Percentiles rank a stretch among this genome's conserved stretches.
Evolutionary conservation across 2,329 filamentous ascomycete species (phyloP).

Genomic region (Xylaria sp.): DNA sequence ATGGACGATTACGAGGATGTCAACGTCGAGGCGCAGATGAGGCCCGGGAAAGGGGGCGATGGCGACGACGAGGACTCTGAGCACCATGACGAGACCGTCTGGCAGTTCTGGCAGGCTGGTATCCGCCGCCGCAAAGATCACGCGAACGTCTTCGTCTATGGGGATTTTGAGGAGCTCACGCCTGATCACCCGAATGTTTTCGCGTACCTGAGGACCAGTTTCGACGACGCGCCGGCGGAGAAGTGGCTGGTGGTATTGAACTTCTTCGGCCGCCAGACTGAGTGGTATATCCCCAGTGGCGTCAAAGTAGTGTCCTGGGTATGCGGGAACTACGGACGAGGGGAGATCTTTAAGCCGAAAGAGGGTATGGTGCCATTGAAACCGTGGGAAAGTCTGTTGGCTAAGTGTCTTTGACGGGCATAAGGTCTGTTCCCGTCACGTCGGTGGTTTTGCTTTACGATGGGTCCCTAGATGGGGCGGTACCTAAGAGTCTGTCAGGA

Average conservation of each 20-base stretch:
- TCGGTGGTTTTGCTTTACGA: too few relatives aligned
- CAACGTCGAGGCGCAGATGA: constrained; percentile 62
- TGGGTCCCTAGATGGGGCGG: too few relatives aligned
- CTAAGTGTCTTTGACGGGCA: constrained; percentile 6
- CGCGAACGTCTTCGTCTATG: constrained; percentile 65
- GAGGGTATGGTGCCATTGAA: constrained; percentile 10
- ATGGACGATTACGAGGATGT: constrained; percentile 56
- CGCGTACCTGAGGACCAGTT: constrained; percentile 37
- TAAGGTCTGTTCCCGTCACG: too few relatives aligned
- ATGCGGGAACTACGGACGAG: constrained; percentile 11
- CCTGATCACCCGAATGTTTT: constrained; percentile 33
- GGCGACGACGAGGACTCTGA: not conserved
- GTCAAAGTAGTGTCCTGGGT: constrained; percentile 6
- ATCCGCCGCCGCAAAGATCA: constrained; percentile 61
- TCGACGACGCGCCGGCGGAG: constrained; percentile 30
- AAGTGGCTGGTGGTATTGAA: constrained; percentile 40
- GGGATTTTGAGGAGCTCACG: constrained; percentile 44
- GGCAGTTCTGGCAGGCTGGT: constrained; percentile 66
- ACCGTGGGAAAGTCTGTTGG: constrained; percentile 18
- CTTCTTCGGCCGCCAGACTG: constrained; percentile 11
- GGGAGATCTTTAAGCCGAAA: not conserved
- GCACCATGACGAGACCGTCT: constrained; percentile 43
- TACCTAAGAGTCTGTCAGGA: too few relatives aligned
- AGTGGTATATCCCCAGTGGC: constrained; percentile 7
- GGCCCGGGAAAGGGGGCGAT: too few relatives aligned